Base-by-base conservation (phyloP, 495 filamentous ascomycete species). In the Schizothecium vesticola region DNA sequence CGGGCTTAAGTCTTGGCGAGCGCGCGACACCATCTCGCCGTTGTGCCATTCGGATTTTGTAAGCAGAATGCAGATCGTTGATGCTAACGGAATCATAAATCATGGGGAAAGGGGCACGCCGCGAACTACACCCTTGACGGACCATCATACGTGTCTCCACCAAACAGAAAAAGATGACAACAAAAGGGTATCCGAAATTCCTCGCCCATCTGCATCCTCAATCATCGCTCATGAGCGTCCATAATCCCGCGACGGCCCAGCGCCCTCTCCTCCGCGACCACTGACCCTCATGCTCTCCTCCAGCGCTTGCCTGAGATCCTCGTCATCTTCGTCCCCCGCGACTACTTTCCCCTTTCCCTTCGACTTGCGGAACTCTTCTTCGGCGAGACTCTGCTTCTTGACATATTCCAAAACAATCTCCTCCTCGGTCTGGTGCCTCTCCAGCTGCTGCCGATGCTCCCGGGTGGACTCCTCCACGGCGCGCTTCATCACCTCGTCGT, bases 391-490 rank as follows among this genome's bases (percentile, higher is more conserved):
- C 78, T 92, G 90, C 77, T 86, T 88, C 80, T 88, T 91, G n/a
- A 92, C 83, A 75, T 91, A 91, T 68, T 92, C 88, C 74, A 94
- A 73, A 26, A 94, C 84, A 68, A 91, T 86, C 29, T 91, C 86
- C 74, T 93, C 91, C 76, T 93, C 91, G 0, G 82, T 84, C 70
- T 74, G 83, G 25, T 85, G 73, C 13, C 79, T 79, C 62, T 78
- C 75, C 11, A 80, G 56, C 61, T 82, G 75, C 55, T 77, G 76
- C 3, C 71, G 67, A 55, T 80, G 76, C 28, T 69, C 79, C 19
- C 70, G 71, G 68, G 81, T 80, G 3, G 83, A 85, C 67, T 85
- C 82, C 58, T 83, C 81, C 25, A 87, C 68, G 3, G 79, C 84
- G 33, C 75, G 75, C 3, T 75, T 74, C 9, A 85, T 59, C 33